Conservation (phyloP, 371 early-diverging fungal genomes). For the Zychaea mexicana region DNA sequence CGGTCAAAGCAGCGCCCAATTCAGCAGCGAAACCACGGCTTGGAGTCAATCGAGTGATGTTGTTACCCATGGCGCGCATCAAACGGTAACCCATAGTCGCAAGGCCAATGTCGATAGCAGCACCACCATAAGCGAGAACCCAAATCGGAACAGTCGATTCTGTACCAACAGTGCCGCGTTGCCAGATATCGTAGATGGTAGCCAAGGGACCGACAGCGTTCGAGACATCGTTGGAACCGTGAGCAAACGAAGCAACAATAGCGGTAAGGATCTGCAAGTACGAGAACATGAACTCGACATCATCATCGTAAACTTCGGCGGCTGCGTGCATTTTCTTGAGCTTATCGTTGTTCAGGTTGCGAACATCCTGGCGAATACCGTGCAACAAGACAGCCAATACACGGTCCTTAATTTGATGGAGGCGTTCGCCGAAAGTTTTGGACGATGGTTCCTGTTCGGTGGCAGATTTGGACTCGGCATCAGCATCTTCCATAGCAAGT, state of each 20-base stretch:
- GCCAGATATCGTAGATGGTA: slow-evolving; percentile 73
- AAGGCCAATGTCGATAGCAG: slow-evolving; percentile 83
- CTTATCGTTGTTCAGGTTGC: slow-evolving; percentile 49
- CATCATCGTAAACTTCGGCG: slow-evolving; percentile 71
- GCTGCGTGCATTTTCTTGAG: slow-evolving; percentile 58
- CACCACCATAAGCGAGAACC: slow-evolving; percentile 80
- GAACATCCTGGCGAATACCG: slow-evolving; percentile 66
- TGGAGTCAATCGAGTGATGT: slow-evolving; percentile 83
- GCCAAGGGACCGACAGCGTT: slow-evolving; percentile 85
- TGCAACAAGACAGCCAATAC: slow-evolving; percentile 18
- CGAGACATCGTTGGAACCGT: slow-evolving; percentile 61
- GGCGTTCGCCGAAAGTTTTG: background rate
- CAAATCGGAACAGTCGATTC: slow-evolving; percentile 71
- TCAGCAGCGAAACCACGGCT: slow-evolving; percentile 86
- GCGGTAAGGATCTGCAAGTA: slow-evolving; percentile 78
- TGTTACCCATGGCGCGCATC: slow-evolving; percentile 81
- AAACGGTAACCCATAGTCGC: slow-evolving; percentile 71
- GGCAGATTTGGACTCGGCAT: too few species aligned
- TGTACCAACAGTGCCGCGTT: slow-evolving; percentile 33
- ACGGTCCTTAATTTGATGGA: slow-evolving; percentile 16
- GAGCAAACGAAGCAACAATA: slow-evolving; percentile 21
- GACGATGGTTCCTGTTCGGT: too few species aligned
- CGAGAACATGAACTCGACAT: slow-evolving; percentile 84
- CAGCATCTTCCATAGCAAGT: slow-evolving; percentile 1
- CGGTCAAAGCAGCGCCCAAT: slow-evolving; percentile 81